Percentiles rank a stretch among this genome's conserved stretches.
Conservation (phyloP, 2,329 filamentous ascomycete species). For the Helicocarpus griseus region DNA sequence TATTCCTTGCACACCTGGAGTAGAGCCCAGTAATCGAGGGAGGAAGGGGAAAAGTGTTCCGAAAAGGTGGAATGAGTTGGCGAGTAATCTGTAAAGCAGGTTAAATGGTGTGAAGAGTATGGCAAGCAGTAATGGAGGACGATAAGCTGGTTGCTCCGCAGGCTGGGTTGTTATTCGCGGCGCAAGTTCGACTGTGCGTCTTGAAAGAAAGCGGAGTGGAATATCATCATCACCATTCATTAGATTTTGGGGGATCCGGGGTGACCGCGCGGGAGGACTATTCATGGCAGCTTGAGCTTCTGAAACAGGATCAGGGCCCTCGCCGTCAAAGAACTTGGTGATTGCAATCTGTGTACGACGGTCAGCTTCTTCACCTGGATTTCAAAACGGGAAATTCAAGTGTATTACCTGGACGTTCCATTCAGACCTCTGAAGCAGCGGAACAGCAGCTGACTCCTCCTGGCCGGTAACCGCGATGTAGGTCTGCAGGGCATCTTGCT, state of each 20-base stretch:
- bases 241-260: conserved; percentile 63
- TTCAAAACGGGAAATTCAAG: neutral
- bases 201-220: conserved; percentile 29
- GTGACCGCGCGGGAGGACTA: conserved; percentile 50
- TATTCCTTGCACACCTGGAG: conserved; percentile 39
- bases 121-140: conserved; percentile 65
- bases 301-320: conserved; percentile 70
- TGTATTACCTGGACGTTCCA: conserved; percentile 80
- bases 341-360: conserved; percentile 69
- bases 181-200: conserved; percentile 51
- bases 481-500: conserved; percentile 78
- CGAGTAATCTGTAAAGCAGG: conserved; percentile 62
- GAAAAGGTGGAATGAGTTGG: conserved; percentile 58
- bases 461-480: conserved; percentile 84
- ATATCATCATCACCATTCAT: conserved; percentile 50
- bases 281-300: conserved; percentile 60
- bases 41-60: conserved; percentile 73
- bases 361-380: neutral
- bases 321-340: conserved; percentile 94
- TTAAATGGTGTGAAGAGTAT: conserved; percentile 75
- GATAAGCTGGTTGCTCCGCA: conserved; percentile 53
- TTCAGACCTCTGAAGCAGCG: conserved; percentile 73
- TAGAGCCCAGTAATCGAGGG: conserved; percentile 49
- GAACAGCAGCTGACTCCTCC: conserved; percentile 63
- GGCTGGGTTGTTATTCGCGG: conserved; percentile 75